phyloP scores from a whole-genome alignment of 352 stramenopile genomes.

The Blastocystis sp. region DNA sequence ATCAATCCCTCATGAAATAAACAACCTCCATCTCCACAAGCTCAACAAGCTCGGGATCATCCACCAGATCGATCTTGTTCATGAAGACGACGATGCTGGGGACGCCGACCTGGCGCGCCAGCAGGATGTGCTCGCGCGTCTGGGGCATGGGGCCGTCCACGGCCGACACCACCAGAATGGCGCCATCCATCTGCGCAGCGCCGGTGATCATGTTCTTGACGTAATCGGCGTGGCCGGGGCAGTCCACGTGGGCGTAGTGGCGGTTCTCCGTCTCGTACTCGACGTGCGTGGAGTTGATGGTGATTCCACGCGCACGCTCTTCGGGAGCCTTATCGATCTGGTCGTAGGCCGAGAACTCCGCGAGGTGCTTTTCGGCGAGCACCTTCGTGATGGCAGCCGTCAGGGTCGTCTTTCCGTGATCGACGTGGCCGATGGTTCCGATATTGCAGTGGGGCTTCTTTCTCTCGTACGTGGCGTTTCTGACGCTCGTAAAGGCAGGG shows the following conservation, averaged over 20 bases:
- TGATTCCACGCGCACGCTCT: constrained; percentile 93
- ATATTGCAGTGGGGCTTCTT: constrained; percentile 74
- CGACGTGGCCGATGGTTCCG: constrained; percentile 75
- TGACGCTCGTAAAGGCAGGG: constrained; percentile 38
- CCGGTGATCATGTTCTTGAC: constrained; percentile 99
- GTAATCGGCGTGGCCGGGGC: constrained; percentile 93
- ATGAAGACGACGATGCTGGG: constrained; percentile 94
- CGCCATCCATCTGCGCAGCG: constrained; percentile 93
- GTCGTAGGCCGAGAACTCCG: constrained; percentile 97
- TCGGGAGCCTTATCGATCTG: constrained; percentile 96
- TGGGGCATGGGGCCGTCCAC: constrained; percentile 88
- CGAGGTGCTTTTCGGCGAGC: constrained; percentile 90
- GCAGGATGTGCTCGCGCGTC: constrained; percentile 88
- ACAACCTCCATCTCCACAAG: constrained; percentile 91
- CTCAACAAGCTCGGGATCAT: constrained; percentile 88
- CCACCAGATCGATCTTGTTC: constrained; percentile 97
- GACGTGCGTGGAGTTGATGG: constrained; percentile 92
- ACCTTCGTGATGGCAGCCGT: constrained; percentile 97
- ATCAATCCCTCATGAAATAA: no score
- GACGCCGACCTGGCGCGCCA: constrained; percentile 92
- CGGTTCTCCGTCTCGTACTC: constrained; percentile 95
- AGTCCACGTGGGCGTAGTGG: constrained; percentile 95
- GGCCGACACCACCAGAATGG: constrained; percentile 89
- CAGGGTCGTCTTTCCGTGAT: constrained; percentile 93
- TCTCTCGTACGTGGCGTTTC: constrained; percentile 74